These are phyloP conservation scores for Scedosporium boydii DNA, from an alignment of 2,329 filamentous ascomycete species.

Conservation along the genomic window DNA sequence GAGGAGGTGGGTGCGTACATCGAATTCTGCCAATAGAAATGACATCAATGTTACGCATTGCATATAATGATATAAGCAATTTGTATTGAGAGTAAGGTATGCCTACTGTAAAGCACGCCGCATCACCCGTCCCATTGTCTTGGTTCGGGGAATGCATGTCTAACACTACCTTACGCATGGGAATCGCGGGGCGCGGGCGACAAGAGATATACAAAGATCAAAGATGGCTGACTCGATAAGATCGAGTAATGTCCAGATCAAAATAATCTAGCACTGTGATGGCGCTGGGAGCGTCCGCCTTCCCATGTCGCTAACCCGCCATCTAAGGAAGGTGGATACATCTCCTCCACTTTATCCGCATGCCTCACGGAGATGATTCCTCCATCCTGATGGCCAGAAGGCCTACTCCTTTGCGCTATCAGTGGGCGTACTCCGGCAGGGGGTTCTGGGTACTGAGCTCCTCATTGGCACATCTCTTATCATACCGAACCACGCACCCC, in stretches of 20 bases:
- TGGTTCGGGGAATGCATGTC: neutral
- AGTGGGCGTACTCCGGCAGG: neutral
- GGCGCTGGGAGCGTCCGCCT: neutral
- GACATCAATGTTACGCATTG: no score
- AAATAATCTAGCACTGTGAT: neutral
- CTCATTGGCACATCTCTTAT: neutral
- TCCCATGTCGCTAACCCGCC: no score
- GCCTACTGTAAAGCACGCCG: no score
- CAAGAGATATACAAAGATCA: neutral
- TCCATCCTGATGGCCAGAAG: neutral
- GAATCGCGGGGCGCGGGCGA: neutral
- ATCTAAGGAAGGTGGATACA: neutral
- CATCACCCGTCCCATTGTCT: neutral
- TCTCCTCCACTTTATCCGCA: neutral
- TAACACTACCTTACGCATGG: neutral
- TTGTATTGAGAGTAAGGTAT: no score
- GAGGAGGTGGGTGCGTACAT: no score
- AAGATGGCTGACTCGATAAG: conserved; percentile 30
- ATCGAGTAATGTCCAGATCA: conserved; percentile 28
- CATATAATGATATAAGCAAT: no score
- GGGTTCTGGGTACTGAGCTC: neutral
- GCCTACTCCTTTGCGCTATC: neutral
- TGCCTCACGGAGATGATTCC: neutral
- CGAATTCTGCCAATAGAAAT: no score
- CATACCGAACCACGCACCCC: neutral